Percentiles rank a stretch among this genome's conserved stretches.
phyloP scores from a whole-genome alignment of 805 yeast genomes.

The Kazachstania africana region DNA sequence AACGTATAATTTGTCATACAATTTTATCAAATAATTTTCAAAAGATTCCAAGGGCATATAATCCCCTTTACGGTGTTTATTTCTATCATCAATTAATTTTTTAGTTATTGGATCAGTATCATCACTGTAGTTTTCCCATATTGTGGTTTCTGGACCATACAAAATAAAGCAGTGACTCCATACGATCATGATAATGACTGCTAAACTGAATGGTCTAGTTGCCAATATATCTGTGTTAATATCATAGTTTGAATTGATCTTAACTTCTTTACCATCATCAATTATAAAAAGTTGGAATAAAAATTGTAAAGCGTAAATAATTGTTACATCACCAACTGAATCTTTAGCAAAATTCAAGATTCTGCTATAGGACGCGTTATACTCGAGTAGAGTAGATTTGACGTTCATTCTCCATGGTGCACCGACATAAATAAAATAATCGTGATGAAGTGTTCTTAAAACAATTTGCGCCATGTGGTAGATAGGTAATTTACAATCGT shows the following conservation, averaged over 20 bases:
- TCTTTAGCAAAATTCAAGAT: conserved; percentile 26
- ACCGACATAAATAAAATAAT: conserved; percentile 69
- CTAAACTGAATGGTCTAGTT: conserved; percentile 27
- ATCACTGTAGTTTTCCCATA: conserved; percentile 15
- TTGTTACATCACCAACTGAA: conserved; percentile 41
- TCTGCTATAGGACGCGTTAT: conserved; percentile 36
- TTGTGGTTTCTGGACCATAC: conserved; percentile 35
- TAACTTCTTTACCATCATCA: conserved; percentile 15
- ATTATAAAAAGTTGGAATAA: conserved; percentile 47
- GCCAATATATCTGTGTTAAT: conserved; percentile 41
- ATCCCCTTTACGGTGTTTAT: conserved; percentile 4
- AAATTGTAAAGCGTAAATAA: conserved; percentile 49
- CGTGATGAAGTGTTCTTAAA: conserved; percentile 64
- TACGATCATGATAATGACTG: conserved; percentile 26
- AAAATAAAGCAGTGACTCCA: conserved; percentile 42
- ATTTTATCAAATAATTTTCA: conserved; percentile 36
- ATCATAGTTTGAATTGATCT: conserved; percentile 28
- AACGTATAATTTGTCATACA: conserved; percentile 29
- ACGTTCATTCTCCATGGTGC: conserved; percentile 74
- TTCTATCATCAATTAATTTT: neutral
- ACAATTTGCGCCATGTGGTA: conserved; percentile 66
- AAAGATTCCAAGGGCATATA: conserved; percentile 36
- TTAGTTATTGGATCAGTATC: neutral
- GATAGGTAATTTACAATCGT: conserved; percentile 45
- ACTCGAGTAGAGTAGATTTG: conserved; percentile 39